Conservation (phyloP, 106 monocot genomes). For the Allium fistulosum region DNA sequence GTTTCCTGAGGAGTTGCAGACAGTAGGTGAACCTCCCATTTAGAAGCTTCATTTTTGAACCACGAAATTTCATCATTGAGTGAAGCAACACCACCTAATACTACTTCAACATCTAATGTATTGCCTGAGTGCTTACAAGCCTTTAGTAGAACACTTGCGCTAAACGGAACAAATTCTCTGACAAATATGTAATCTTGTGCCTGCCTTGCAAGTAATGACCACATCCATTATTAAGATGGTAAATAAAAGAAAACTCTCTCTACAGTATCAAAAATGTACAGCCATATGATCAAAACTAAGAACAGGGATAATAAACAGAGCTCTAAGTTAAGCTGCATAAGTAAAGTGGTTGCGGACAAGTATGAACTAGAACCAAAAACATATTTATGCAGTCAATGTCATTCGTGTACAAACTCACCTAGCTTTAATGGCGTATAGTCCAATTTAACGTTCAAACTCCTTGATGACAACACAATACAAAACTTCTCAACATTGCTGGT, state of each 20-base stretch:
- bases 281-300: neutral
- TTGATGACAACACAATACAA: too few relatives aligned
- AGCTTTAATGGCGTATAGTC: too few relatives aligned
- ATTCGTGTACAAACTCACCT: too few relatives aligned
- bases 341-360: too few relatives aligned
- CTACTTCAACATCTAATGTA: constrained; percentile 52
- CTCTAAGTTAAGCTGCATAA: neutral
- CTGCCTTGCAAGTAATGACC: constrained; percentile 18
- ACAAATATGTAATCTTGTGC: constrained; percentile 90
- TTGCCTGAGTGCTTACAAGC: constrained; percentile 52
- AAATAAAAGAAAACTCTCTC: neutral
- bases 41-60: constrained; percentile 83
- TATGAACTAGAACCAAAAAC: too few relatives aligned
- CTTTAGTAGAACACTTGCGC: constrained; percentile 77
- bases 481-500: too few relatives aligned
- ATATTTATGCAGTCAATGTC: too few relatives aligned
- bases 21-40: constrained; percentile 57
- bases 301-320: neutral
- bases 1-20: constrained; percentile 41
- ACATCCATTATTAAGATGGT: neutral
- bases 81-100: constrained; percentile 63
- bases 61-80: constrained; percentile 73
- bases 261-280: neutral
- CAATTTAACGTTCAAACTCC: too few relatives aligned
- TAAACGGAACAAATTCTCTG: constrained; percentile 70